These are phyloP conservation scores for Citrullus mucosospermus DNA, from an alignment of 306 rosid species.

Conservation along the genomic window DNA sequence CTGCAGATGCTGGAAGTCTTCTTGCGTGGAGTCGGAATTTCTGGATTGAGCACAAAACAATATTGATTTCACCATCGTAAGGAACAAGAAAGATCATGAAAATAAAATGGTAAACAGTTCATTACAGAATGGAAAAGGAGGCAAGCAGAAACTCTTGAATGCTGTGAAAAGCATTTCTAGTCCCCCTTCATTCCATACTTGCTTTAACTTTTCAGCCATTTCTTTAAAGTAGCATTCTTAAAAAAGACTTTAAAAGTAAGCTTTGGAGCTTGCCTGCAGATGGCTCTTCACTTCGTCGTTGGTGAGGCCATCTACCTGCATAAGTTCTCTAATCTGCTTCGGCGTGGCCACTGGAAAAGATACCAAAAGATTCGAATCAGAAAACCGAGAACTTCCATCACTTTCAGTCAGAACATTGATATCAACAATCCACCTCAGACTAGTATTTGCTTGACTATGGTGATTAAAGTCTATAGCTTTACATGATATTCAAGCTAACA, in stretches of 20 bases:
- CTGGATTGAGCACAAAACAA: constrained; percentile 29
- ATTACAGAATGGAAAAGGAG: neutral
- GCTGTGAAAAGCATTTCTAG: neutral
- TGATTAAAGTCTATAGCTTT: neutral
- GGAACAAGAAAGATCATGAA: neutral
- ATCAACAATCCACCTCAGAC: neutral
- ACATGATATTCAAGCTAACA: neutral
- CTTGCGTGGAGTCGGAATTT: constrained; percentile 87
- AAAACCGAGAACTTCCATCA: neutral
- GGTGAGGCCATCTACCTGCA: constrained; percentile 97
- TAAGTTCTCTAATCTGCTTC: constrained; percentile 95
- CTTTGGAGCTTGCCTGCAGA: constrained; percentile 56
- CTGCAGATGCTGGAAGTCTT: constrained; percentile 36
- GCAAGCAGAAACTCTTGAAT: neutral
- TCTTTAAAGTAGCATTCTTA: neutral
- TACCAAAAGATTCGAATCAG: neutral
- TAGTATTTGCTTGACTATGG: neutral
- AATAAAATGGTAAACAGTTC: neutral
- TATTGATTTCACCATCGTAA: neutral
- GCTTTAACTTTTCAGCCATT: neutral
- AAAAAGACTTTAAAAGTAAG: neutral
- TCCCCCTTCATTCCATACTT: neutral
- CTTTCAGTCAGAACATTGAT: neutral
- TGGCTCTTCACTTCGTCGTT: constrained; percentile 99
- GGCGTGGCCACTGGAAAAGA: constrained; percentile 77